Base-by-base conservation (phyloP, 805 yeast genomes). In the Wickerhamiella sorbophila region DNA sequence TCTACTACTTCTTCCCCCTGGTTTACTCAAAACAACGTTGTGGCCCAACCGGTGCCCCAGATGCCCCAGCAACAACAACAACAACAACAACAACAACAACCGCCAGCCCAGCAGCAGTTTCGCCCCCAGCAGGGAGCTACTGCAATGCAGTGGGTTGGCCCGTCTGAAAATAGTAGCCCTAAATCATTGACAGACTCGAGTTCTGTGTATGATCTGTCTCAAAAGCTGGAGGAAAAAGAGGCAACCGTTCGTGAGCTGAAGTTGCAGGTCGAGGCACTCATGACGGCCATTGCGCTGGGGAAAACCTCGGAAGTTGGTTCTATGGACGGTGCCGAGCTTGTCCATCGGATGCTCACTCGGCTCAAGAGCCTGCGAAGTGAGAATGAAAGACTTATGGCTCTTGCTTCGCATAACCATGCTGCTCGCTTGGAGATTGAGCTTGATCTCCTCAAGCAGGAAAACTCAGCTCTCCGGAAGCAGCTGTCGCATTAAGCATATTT, bases 321-420 rank as follows among this genome's bases (percentile, higher is more conserved):
- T 27, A 29, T 35, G 3, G 54, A 49, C 20, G 54, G 49, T 2
- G 39, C 44, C 8, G 54, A 50, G 43, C 37, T 52, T 29, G 46
- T 52, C 6, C 55, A 53, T 33, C 49, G 55, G 18, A 46, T 52
- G n/a, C 44, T 49, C 39, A 34, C 44, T 14, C 48, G 54, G 4
- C 29, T 53, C 16, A 41, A 40, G 38, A 41, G 36, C 5, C 44
- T 53, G 38, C 47, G 53, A 9, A 44, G 39, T 16, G 57, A 53
- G 41, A 53, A 53, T 45, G 48, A 39, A 29, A 35, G 40, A 14
- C 48, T 52, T 1, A 43, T 39, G 14, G 29, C 32, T 21, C 42
- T 49, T 16, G 45, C 47, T 1, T 41, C 39, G n/a, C 49, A 48
- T 17, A 27, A 36, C 24, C 39, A 33, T 12, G 37, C 44, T 4